phyloP scores from a whole-genome alignment of 225 moss, liverwort and hornwort species.

The Marchantia polymorpha region DNA sequence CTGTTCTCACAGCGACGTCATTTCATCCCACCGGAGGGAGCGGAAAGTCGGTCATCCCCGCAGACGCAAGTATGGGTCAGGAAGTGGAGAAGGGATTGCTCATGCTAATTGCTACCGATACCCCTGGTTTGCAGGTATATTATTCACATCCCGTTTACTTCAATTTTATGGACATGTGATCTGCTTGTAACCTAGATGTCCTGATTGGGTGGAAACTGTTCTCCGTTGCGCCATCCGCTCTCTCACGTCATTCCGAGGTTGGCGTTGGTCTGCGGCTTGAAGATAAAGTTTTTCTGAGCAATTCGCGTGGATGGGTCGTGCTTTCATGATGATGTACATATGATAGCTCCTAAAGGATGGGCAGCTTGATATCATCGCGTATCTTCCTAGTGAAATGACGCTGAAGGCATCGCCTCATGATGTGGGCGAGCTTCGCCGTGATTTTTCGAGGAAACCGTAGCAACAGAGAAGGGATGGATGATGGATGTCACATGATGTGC shows the following conservation, averaged over 20 bases:
- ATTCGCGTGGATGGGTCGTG: not conserved
- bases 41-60: constrained; percentile 46
- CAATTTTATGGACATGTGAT: not conserved
- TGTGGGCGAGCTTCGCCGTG: not conserved
- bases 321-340: not conserved
- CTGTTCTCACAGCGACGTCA: constrained; percentile 72
- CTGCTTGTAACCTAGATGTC: not conserved
- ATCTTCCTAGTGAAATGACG: not conserved
- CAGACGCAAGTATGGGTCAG: constrained; percentile 52
- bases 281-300: not conserved
- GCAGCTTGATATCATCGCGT: not conserved
- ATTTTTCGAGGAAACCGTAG: not conserved
- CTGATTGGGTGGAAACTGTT: not conserved
- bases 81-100: constrained; percentile 90
- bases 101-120: constrained; percentile 83
- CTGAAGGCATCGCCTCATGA: not conserved
- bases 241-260: not conserved
- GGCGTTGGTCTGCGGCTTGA: not conserved
- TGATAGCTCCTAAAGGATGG: not conserved
- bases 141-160: not conserved
- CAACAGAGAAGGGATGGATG: not conserved
- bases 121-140: constrained; percentile 87
- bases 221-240: not conserved
- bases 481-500: not conserved
- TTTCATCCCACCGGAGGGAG: constrained; percentile 46